Percentiles rank a stretch among this genome's conserved stretches.
phyloP scores from a whole-genome alignment of 2,329 filamentous ascomycete species.

The Sclerotinia trifoliorum region DNA sequence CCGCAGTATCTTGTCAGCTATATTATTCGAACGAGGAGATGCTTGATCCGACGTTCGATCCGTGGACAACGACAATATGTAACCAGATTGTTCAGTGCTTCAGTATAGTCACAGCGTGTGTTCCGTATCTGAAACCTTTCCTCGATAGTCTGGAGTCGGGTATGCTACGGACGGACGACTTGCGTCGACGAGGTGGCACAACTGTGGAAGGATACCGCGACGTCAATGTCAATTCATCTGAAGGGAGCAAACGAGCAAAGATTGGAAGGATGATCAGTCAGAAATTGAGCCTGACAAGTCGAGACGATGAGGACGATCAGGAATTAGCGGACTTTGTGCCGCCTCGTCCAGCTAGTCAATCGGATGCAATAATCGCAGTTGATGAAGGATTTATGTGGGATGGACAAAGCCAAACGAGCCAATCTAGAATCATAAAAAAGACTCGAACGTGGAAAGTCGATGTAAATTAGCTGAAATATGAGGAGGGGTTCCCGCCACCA shows the following conservation, averaged over 20 bases:
- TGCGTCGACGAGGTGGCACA: slow-evolving; percentile 12
- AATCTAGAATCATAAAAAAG: slow-evolving; percentile 19
- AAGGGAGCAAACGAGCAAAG: slow-evolving; percentile 4
- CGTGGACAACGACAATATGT: slow-evolving; percentile 7
- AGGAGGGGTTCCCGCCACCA: background rate
- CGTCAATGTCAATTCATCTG: background rate
- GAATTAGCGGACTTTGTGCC: background rate
- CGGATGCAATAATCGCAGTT: background rate
- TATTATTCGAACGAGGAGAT: slow-evolving; percentile 9
- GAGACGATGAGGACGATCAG: background rate
- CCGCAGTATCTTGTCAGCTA: slow-evolving; percentile 13
- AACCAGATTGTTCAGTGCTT: slow-evolving; percentile 15
- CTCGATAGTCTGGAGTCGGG: slow-evolving; percentile 16
- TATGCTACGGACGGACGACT: slow-evolving; percentile 13
- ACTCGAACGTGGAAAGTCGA: slow-evolving; percentile 7
- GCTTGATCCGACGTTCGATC: slow-evolving; percentile 12
- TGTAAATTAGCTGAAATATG: background rate
- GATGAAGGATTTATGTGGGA: slow-evolving; percentile 2
- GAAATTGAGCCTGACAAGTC: background rate
- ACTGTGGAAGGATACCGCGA: background rate
- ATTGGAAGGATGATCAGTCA: background rate
- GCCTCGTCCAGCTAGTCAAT: background rate
- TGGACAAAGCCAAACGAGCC: slow-evolving; percentile 14
- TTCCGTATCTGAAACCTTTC: slow-evolving; percentile 20
- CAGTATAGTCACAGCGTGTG: slow-evolving; percentile 18